Conservation (phyloP, 1,139 yeast genomes). For the Candida freyschussii region DNA sequence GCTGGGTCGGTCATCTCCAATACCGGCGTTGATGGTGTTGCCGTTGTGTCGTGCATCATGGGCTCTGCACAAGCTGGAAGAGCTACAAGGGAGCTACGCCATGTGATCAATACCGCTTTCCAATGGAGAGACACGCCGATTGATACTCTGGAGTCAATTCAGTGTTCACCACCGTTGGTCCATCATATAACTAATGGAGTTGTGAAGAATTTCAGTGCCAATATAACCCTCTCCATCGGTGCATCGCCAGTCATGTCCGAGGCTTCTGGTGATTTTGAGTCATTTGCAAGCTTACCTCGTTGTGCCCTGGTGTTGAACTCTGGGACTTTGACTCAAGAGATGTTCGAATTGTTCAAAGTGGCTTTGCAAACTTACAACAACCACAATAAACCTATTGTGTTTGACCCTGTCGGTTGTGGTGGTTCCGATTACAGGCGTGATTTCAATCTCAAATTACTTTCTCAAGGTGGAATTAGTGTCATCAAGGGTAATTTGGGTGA, state of each 20-base stretch:
- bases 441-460: slow-evolving; percentile 45
- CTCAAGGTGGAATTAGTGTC: slow-evolving; percentile 57
- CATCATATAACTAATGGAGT: slow-evolving; percentile 90
- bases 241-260: slow-evolving; percentile 95
- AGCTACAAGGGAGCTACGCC: slow-evolving; percentile 41
- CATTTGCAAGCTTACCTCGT: slow-evolving; percentile 52
- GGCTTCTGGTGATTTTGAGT: slow-evolving; percentile 59
- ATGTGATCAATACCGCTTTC: slow-evolving; percentile 1
- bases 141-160: slow-evolving; percentile 1
- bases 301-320: slow-evolving; percentile 64
- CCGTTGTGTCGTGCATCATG: slow-evolving; percentile 85
- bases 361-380: slow-evolving; percentile 61
- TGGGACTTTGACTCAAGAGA: slow-evolving; percentile 54
- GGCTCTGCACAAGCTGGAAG: slow-evolving; percentile 53
- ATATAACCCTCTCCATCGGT: slow-evolving; percentile 80
- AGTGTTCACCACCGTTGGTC: slow-evolving; percentile 47
- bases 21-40: slow-evolving; percentile 70
- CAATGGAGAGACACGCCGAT: background rate
- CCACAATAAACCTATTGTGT: slow-evolving; percentile 56
- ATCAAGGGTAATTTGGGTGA: slow-evolving; percentile 91
- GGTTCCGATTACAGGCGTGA: slow-evolving; percentile 60
- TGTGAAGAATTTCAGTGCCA: slow-evolving; percentile 87
- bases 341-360: slow-evolving; percentile 34
- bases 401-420: slow-evolving; percentile 93
- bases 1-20: slow-evolving; percentile 47